Conservation (phyloP, 768 basidiomycete species). For the Termitomyces sp. region DNA sequence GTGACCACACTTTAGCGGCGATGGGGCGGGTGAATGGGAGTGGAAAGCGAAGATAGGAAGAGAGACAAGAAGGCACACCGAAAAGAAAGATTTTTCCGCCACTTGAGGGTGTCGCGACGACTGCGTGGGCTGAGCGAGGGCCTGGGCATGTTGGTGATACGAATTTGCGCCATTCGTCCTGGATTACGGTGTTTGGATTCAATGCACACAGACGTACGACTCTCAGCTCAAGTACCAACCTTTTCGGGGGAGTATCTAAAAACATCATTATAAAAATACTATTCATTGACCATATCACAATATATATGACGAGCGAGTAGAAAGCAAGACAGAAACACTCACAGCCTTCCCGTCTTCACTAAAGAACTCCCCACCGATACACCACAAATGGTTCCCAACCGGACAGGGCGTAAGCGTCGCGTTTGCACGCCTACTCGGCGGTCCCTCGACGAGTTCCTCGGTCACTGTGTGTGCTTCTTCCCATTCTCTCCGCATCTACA, state of each 20-base stretch:
- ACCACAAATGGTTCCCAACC: constrained; percentile 76
- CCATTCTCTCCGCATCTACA: constrained; percentile 81
- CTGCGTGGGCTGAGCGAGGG: constrained; percentile 83
- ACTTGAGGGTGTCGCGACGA: constrained; percentile 64
- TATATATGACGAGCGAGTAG: too few species aligned
- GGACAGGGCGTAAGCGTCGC: constrained; percentile 80
- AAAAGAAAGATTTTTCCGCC: constrained; percentile 87
- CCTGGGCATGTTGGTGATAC: constrained; percentile 82
- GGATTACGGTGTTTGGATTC: too few species aligned
- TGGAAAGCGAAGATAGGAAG: too few species aligned
- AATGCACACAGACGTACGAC: too few species aligned
- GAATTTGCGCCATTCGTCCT: constrained; percentile 87
- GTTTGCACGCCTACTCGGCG: constrained; percentile 78
- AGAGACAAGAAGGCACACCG: constrained; percentile 37
- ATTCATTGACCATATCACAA: too few species aligned
- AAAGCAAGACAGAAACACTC: constrained; percentile 10
- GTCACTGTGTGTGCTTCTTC: constrained; percentile 78
- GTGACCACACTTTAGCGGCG: too few species aligned
- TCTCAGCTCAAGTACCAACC: constrained; percentile 26
- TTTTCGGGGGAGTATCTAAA: constrained; percentile 85
- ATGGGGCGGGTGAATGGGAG: too few species aligned
- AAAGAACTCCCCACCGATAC: constrained; percentile 83
- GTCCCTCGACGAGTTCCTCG: constrained; percentile 78
- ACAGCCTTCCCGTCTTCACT: constrained; percentile 81
- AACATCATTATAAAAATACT: constrained; percentile 87